Conservation (phyloP, 768 basidiomycete genomes). For the Hericium coralloides region DNA sequence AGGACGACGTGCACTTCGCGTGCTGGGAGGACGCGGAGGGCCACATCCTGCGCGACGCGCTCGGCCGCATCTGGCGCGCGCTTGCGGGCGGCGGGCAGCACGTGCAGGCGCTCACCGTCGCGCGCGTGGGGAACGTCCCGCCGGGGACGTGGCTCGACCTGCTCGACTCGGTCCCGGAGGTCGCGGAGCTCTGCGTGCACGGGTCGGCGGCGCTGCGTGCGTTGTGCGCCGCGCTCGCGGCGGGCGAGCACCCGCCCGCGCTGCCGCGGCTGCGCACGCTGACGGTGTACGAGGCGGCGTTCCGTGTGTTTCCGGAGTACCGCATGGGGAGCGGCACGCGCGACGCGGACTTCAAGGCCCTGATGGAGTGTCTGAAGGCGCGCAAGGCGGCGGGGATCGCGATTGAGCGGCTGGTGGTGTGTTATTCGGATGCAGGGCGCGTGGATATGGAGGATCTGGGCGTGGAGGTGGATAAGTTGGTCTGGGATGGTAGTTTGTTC, state of each 20-base stretch:
- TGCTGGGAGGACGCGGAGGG: slow-evolving; percentile 10
- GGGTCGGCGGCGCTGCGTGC: slow-evolving; percentile 10
- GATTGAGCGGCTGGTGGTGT: slow-evolving; percentile 9
- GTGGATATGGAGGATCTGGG: slow-evolving; percentile 13
- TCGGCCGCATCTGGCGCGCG: slow-evolving; percentile 4
- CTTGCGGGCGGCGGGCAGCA: slow-evolving; percentile 4
- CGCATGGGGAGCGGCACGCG: background rate
- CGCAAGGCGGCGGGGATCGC: background rate
- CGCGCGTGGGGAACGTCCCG: slow-evolving; percentile 8
- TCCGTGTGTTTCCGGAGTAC: slow-evolving; percentile 3
- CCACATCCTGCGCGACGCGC: slow-evolving; percentile 4
- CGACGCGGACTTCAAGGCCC: slow-evolving; percentile 1
- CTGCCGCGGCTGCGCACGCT: slow-evolving; percentile 6
- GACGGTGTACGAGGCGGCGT: slow-evolving; percentile 9
- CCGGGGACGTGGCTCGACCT: slow-evolving; percentile 1
- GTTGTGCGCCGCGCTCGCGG: slow-evolving; percentile 5
- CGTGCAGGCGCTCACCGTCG: slow-evolving; percentile 11
- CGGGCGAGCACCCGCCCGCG: slow-evolving; percentile 1
- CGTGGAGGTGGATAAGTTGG: slow-evolving; percentile 2
- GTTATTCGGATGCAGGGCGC: slow-evolving; percentile 11
- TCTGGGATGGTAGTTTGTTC: slow-evolving; percentile 13
- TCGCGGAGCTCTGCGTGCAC: slow-evolving; percentile 12
- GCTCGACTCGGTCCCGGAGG: slow-evolving; percentile 6
- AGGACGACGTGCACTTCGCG: slow-evolving; percentile 10
- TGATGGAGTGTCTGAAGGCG: slow-evolving; percentile 4